Evolutionary conservation across 2,329 filamentous ascomycete species (phyloP), one percentile per base, ranked within the genome.

Genomic region (Neonectria punicea): DNA sequence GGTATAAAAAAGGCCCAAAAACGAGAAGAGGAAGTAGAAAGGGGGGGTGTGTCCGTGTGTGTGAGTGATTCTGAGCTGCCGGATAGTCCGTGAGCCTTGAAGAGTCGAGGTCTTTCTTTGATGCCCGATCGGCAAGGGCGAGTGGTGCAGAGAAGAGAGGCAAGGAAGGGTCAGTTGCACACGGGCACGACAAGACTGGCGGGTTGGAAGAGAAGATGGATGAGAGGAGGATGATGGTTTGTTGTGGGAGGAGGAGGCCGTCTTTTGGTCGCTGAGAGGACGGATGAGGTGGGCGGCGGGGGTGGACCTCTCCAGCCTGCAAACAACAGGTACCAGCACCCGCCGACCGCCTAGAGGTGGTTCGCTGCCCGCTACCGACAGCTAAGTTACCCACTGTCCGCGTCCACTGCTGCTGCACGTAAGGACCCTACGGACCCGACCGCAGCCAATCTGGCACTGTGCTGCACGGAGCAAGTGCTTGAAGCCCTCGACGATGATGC

Each of bases 1-100:
- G 71, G 68, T 73, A 63, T 68, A 68, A 36, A 65, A 65, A 44
- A 59, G 53, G 49, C 65, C 51, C 47, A 46, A 61, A 62, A 65
- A 51, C 39, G 44, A 63, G 58, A 57, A 57, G 46, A 61, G 69
- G 70, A 72, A 70, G 64, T 61, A 65, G 41, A 57, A 39, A n/a
- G 49, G 67, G 39, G 16, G 39, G 5, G 13, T 16, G 14, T 39
- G 39, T 43, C 25, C 6, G 25, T 25, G 25, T 25, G 25, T 25
- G 25, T 25, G 25, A 25, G 39, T 43, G 39, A 43, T 43, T 68
- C 66, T 67, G 57, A 63, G 60, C 18, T 50, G 66, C 68, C 63
- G 66, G 30, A 54, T 61, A 54, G 65, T 56, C 63, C 60, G 65
- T 70, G 65, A 58, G 62, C 28, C 44, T 63, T 11, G 65, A 47